Percentiles rank a stretch among this genome's conserved stretches.
phyloP scores from a whole-genome alignment of 192 early-diverging fungal species.

The Globomyces pollinis-pini region DNA sequence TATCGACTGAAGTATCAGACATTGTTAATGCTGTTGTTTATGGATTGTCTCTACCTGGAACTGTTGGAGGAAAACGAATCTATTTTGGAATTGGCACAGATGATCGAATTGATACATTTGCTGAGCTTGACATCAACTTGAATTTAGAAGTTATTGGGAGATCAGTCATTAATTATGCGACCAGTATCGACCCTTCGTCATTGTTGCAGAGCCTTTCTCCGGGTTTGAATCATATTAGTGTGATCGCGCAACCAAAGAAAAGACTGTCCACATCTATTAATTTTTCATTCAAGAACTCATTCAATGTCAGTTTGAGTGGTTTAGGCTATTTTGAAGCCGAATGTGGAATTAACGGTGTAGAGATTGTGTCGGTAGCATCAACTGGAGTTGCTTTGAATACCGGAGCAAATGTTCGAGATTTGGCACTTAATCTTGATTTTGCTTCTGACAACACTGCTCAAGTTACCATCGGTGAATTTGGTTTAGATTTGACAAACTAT shows the following conservation, averaged over 20 bases:
- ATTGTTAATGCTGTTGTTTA: conserved; percentile 15
- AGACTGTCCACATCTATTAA: conserved; percentile 10
- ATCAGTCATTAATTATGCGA: background rate
- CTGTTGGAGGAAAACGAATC: background rate
- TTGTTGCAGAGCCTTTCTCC: background rate
- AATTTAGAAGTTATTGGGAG: background rate
- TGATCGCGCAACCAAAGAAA: conserved; percentile 18
- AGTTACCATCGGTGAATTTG: conserved; percentile 16
- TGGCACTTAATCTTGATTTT: conserved; percentile 17
- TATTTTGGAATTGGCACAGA: background rate
- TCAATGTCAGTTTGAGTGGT: conserved; percentile 16
- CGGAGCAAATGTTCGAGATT: conserved; percentile 11
- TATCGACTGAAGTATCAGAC: conserved; percentile 11
- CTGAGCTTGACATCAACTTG: background rate
- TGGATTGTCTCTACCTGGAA: background rate
- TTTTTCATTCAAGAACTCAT: conserved; percentile 12
- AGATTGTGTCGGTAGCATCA: background rate
- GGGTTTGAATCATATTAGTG: background rate
- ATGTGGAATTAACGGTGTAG: conserved; percentile 9
- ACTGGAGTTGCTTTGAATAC: conserved; percentile 15
- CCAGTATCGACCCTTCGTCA: background rate
- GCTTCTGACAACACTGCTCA: conserved; percentile 7
- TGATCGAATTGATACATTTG: conserved; percentile 4
- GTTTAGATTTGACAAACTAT: conserved; percentile 8
- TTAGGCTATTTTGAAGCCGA: conserved; percentile 12